These are phyloP conservation scores for Solanum raphanifolium DNA, from an alignment of 257 asterid species.

Conservation along the genomic window DNA sequence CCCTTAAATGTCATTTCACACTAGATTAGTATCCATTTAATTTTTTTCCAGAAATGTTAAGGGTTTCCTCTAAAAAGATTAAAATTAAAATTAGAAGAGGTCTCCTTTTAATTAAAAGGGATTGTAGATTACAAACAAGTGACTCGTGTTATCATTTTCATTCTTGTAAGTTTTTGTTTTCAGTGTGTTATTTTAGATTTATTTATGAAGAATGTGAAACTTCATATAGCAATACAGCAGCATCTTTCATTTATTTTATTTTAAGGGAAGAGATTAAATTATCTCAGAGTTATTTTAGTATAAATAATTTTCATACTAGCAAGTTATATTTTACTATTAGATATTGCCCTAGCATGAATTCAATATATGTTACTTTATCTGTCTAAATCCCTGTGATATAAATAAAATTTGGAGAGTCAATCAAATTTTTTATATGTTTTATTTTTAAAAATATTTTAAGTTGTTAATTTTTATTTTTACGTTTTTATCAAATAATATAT, in stretches of 20 bases:
- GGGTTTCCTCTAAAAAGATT: background rate
- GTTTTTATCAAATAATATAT: background rate
- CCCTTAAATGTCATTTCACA: background rate
- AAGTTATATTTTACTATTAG: too few relatives aligned
- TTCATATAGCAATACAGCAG: background rate
- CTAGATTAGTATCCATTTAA: background rate
- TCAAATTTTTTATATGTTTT: too few relatives aligned
- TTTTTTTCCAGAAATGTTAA: background rate
- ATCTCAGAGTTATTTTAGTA: background rate
- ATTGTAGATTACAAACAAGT: background rate
- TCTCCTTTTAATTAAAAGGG: background rate
- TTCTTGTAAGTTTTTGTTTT: background rate
- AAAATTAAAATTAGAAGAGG: background rate
- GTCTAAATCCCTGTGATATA: too few relatives aligned
- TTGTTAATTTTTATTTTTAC: too few relatives aligned
- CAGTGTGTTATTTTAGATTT: background rate
- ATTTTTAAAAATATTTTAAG: too few relatives aligned
- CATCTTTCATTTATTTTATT: background rate
- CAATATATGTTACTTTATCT: too few relatives aligned
- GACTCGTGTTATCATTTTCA: background rate
- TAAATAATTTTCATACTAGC: background rate
- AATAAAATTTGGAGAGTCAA: too few relatives aligned
- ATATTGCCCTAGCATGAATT: background rate
- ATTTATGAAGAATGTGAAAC: background rate
- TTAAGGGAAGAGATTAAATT: background rate